These are phyloP conservation scores for Suhomyces pyralidae DNA, from an alignment of 805 yeast genomes.

Conservation along the genomic window DNA sequence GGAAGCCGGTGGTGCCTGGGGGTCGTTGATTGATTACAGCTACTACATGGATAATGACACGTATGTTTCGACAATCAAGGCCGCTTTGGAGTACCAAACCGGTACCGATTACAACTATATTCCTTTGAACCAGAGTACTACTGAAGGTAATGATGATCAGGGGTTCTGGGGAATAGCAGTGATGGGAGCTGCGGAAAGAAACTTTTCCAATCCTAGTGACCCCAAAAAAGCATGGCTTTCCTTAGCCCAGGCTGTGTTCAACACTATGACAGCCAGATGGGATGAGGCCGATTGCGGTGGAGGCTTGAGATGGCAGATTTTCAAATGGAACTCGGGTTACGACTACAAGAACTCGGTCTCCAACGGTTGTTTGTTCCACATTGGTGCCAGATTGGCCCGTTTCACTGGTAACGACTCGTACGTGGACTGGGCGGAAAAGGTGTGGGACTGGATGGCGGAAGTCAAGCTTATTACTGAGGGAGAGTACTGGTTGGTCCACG, in stretches of 20 bases:
- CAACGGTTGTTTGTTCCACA: slow-evolving; percentile 43
- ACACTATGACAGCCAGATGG: slow-evolving; percentile 47
- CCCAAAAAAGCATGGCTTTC: slow-evolving; percentile 37
- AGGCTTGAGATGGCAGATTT: slow-evolving; percentile 48
- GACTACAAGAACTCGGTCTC: slow-evolving; percentile 45
- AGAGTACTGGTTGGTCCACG: slow-evolving; percentile 56
- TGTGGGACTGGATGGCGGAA: slow-evolving; percentile 43
- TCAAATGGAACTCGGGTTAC: slow-evolving; percentile 48
- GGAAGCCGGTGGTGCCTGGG: slow-evolving; percentile 98
- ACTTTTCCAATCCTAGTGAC: slow-evolving; percentile 58
- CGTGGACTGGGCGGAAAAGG: slow-evolving; percentile 40
- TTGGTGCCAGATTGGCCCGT: slow-evolving; percentile 44
- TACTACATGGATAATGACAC: slow-evolving; percentile 67
- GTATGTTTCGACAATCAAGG: slow-evolving; percentile 54
- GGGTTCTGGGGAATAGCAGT: slow-evolving; percentile 95
- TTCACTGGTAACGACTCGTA: slow-evolving; percentile 39
- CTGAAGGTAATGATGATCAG: slow-evolving; percentile 98
- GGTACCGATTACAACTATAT: slow-evolving; percentile 69
- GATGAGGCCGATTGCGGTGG: slow-evolving; percentile 37
- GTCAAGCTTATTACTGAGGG: slow-evolving; percentile 43
- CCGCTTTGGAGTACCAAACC: slow-evolving; percentile 68
- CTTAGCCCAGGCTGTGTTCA: slow-evolving; percentile 41
- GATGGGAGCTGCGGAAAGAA: slow-evolving; percentile 88
- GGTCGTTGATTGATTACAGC: slow-evolving; percentile 77
- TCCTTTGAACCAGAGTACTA: slow-evolving; percentile 82